These are phyloP conservation scores for Adansonia grandidieri DNA, from an alignment of 441 rosid species.

Conservation along the genomic window DNA sequence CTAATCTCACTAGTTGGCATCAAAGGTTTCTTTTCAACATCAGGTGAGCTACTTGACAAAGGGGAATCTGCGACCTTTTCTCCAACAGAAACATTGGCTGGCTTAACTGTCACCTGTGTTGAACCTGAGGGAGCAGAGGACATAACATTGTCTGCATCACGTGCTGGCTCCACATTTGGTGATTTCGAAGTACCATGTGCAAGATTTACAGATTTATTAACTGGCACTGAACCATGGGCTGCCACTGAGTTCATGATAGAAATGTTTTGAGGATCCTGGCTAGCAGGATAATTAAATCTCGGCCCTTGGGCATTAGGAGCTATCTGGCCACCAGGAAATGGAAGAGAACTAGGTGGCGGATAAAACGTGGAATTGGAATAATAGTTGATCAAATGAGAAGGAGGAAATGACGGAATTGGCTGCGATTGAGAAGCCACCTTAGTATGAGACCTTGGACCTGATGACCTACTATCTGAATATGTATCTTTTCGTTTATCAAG, in stretches of 20 bases:
- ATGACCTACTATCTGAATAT: conserved; percentile 59
- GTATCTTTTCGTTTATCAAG: conserved; percentile 74
- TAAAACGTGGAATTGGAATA: conserved; percentile 57
- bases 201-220: conserved; percentile 47
- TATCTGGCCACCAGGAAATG: conserved; percentile 63
- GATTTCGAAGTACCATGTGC: conserved; percentile 47
- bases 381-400: conserved; percentile 59
- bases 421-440: conserved; percentile 71
- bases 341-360: conserved; percentile 52
- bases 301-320: conserved; percentile 66
- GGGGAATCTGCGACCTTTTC: conserved; percentile 35
- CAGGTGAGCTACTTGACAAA: conserved; percentile 32
- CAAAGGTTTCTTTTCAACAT: conserved; percentile 50
- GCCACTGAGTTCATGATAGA: conserved; percentile 54
- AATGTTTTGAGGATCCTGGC: conserved; percentile 66
- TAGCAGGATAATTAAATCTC: conserved; percentile 57
- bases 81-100: conserved; percentile 44
- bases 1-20: conserved; percentile 44
- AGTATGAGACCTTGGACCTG: conserved; percentile 64
- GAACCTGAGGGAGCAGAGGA: conserved; percentile 45
- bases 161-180: conserved; percentile 46
- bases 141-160: conserved; percentile 44
- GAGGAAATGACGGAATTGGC: conserved; percentile 58
- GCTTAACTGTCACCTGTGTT: conserved; percentile 59
- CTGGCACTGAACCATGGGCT: conserved; percentile 42